A percentile compares a stretch with the other conserved stretches of the same genome.
Evolutionary conservation across 2,329 filamentous ascomycete genomes (phyloP).

Genomic region (Arthrobotrys pseudoclavata): DNA sequence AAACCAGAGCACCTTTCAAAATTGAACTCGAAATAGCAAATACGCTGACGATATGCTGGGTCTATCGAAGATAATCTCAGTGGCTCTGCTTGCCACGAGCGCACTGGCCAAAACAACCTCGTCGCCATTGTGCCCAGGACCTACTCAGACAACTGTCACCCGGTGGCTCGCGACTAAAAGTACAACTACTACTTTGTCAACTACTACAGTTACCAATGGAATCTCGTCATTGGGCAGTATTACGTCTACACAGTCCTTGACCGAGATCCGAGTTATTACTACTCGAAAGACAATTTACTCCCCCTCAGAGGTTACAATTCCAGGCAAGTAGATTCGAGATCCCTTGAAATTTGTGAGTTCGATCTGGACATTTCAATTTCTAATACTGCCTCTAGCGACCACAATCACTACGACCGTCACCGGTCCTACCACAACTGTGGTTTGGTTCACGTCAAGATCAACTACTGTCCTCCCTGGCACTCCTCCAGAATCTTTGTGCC

Average conservation of each 20-base stretch:
- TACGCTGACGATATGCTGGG: constrained; percentile 46
- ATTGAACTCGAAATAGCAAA: too few relatives aligned
- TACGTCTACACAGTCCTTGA: constrained; percentile 39
- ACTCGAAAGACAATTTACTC: constrained; percentile 35
- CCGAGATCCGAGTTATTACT: constrained; percentile 26
- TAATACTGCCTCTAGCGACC: neutral
- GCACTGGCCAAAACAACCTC: constrained; percentile 10
- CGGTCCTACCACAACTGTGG: constrained; percentile 26
- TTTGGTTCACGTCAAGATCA: constrained; percentile 26
- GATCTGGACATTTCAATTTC: neutral
- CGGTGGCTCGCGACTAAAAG: constrained; percentile 24
- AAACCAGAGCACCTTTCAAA: too few relatives aligned
- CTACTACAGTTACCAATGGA: constrained; percentile 35
- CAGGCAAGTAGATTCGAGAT: constrained; percentile 6
- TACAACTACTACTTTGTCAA: constrained; percentile 18
- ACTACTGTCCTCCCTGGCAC: constrained; percentile 26
- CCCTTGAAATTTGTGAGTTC: neutral
- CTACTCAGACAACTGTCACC: constrained; percentile 40
- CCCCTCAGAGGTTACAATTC: constrained; percentile 21
- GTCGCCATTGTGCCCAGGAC: constrained; percentile 18
- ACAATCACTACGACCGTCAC: constrained; percentile 20
- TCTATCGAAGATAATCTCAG: neutral
- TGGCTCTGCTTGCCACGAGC: constrained; percentile 3
- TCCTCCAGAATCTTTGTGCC: constrained; percentile 35
- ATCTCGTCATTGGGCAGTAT: constrained; percentile 31